Percentiles rank a stretch among this genome's conserved stretches.
These are phyloP conservation scores for Lactarius hatsudake DNA, from an alignment of 768 basidiomycete species.

Conservation along the genomic window DNA sequence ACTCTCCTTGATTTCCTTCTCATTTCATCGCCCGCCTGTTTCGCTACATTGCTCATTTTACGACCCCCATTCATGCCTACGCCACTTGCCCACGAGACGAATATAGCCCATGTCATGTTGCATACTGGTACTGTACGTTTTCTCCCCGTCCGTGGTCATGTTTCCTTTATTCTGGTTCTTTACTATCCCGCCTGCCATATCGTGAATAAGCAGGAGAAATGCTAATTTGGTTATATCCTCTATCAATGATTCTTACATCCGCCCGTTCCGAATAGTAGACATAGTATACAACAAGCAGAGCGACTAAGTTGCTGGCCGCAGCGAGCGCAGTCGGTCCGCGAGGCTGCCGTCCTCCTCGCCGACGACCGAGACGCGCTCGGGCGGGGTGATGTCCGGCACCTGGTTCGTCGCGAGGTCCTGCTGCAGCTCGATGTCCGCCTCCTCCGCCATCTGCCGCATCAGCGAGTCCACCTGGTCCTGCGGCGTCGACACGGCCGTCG, in stretches of 20 bases:
- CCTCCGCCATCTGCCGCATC: constrained; percentile 92
- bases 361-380: constrained; percentile 41
- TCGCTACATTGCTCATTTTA: neutral
- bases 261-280: neutral
- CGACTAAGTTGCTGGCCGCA: constrained; percentile 68
- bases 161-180: too few species aligned
- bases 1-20: neutral
- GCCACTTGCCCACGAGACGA: neutral
- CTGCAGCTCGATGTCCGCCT: constrained; percentile 92
- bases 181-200: neutral
- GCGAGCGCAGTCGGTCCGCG: constrained; percentile 83
- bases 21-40: neutral
- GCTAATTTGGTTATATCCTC: neutral
- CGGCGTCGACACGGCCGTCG: constrained; percentile 89
- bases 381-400: constrained; percentile 54
- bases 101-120: neutral
- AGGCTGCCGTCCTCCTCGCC: constrained; percentile 79
- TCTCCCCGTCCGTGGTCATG: neutral
- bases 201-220: neutral
- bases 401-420: constrained; percentile 80
- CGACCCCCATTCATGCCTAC: neutral
- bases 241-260: neutral
- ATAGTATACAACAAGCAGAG: neutral
- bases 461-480: constrained; percentile 96
- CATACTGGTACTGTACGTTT: neutral